phyloP scores from a whole-genome alignment of 192 early-diverging fungal genomes.

The Rhizophagus sp. region DNA sequence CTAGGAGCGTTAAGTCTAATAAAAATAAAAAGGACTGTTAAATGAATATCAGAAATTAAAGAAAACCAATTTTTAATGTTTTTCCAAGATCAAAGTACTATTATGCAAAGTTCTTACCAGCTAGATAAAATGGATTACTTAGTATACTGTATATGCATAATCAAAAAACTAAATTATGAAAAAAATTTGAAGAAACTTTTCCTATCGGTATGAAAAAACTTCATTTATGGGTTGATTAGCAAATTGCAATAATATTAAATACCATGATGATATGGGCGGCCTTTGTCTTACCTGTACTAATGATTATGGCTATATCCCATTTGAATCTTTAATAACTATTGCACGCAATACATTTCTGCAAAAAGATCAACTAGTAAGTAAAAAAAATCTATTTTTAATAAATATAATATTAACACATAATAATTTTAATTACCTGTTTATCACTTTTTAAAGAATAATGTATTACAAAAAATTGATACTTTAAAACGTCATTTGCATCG shows the following conservation, averaged over 20 bases:
- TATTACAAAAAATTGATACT: neutral
- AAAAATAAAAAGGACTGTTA: slow-evolving; percentile 8
- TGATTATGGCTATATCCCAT: neutral
- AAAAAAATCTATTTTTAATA: too few species aligned
- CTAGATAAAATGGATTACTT: neutral
- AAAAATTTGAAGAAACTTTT: neutral
- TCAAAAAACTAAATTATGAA: neutral
- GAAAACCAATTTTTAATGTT: neutral
- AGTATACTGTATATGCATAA: neutral
- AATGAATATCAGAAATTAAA: slow-evolving; percentile 1
- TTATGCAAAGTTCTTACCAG: neutral
- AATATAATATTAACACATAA: too few species aligned
- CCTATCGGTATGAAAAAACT: neutral
- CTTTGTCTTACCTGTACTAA: slow-evolving; percentile 3
- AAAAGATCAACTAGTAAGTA: neutral
- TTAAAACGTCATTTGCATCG: neutral
- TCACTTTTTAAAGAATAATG: neutral
- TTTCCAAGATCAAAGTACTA: neutral
- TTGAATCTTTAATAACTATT: neutral
- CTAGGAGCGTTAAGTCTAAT: neutral
- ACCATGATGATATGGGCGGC: neutral
- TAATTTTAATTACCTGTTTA: neutral
- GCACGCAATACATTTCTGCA: neutral
- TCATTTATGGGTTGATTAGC: neutral
- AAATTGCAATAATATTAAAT: neutral